Evolutionary conservation across 768 basidiomycete species (phyloP).

Genomic region (Chalciporus piperatus): DNA sequence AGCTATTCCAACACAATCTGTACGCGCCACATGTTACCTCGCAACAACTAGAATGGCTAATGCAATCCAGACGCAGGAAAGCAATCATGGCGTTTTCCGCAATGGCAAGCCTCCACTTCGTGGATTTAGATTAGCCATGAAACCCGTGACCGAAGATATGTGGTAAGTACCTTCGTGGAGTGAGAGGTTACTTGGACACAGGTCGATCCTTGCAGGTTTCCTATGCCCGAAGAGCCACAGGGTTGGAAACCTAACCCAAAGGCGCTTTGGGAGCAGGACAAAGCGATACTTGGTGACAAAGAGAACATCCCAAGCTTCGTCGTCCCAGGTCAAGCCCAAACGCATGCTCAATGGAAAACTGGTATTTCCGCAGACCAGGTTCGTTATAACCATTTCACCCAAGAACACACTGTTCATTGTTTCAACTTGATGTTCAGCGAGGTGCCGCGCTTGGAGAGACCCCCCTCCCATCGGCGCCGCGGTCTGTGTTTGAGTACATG

Average conservation of each 20-base stretch:
- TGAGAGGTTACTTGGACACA: conserved; percentile 17
- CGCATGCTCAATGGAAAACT: conserved; percentile 52
- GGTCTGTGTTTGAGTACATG: conserved; percentile 92
- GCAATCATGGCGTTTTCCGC: conserved; percentile 45
- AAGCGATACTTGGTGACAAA: conserved; percentile 38
- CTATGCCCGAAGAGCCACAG: conserved; percentile 74
- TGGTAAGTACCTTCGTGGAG: conserved; percentile 46
- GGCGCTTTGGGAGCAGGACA: conserved; percentile 62
- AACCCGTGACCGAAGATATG: conserved; percentile 66
- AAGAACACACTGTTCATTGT: neutral
- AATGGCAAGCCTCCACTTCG: conserved; percentile 72
- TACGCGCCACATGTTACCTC: conserved; percentile 1
- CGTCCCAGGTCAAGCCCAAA: conserved; percentile 23
- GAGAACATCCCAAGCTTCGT: conserved; percentile 38
- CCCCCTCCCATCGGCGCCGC: conserved; percentile 61
- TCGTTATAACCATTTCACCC: conserved; percentile 20
- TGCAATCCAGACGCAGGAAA: conserved; percentile 16
- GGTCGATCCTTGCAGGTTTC: conserved; percentile 56
- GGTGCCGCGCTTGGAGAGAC: conserved; percentile 83
- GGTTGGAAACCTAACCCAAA: conserved; percentile 86
- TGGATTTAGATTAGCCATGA: conserved; percentile 71
- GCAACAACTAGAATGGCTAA: conserved; percentile 7
- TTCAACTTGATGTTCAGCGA: conserved; percentile 49
- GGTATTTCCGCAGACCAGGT: conserved; percentile 75
- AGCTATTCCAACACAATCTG: conserved; percentile 5